A percentile compares a stretch with the other conserved stretches of the same genome.
Evolutionary conservation across 106 monocot species (phyloP).

Genomic region (Dioscorea dumetorum): DNA sequence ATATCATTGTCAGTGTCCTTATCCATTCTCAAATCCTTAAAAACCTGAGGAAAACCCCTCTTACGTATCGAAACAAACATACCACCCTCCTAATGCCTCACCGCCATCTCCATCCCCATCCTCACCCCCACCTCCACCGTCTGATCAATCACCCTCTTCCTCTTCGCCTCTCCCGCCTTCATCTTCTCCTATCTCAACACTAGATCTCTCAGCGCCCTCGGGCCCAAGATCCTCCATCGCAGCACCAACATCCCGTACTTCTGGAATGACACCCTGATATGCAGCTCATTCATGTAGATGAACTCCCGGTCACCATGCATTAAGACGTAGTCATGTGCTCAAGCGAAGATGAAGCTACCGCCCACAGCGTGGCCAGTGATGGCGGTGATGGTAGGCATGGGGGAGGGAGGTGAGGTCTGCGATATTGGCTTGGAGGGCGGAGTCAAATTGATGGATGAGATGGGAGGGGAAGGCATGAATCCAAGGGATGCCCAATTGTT

Average conservation of each 20-base stretch:
- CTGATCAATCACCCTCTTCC: slow-evolving; percentile 46
- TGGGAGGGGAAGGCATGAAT: slow-evolving; percentile 21
- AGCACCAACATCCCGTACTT: slow-evolving; percentile 38
- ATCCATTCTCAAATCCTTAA: neutral
- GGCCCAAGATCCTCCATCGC: slow-evolving; percentile 38
- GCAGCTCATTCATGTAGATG: slow-evolving; percentile 87
- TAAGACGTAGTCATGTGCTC: slow-evolving; percentile 58
- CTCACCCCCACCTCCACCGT: slow-evolving; percentile 12
- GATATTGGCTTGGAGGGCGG: slow-evolving; percentile 15
- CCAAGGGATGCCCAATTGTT: slow-evolving; percentile 70
- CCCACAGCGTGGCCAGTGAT: slow-evolving; percentile 78
- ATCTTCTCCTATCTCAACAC: slow-evolving; percentile 38
- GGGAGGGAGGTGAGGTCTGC: slow-evolving; percentile 58
- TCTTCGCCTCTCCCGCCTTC: slow-evolving; percentile 35
- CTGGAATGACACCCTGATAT: slow-evolving; percentile 41
- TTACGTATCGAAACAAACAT: slow-evolving; percentile 41
- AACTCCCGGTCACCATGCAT: slow-evolving; percentile 73
- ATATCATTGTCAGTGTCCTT: too few relatives aligned
- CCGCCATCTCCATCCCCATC: slow-evolving; percentile 48
- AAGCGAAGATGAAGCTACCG: slow-evolving; percentile 49
- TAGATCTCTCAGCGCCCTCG: slow-evolving; percentile 33
- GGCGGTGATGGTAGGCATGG: slow-evolving; percentile 76
- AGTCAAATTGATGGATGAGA: slow-evolving; percentile 17
- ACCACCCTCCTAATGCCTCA: slow-evolving; percentile 40
- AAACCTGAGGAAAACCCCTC: slow-evolving; percentile 26